Percentiles rank a stretch among this genome's conserved stretches.
Conservation (phyloP, 2,329 filamentous ascomycete species). For the Fusarium sp. region DNA sequence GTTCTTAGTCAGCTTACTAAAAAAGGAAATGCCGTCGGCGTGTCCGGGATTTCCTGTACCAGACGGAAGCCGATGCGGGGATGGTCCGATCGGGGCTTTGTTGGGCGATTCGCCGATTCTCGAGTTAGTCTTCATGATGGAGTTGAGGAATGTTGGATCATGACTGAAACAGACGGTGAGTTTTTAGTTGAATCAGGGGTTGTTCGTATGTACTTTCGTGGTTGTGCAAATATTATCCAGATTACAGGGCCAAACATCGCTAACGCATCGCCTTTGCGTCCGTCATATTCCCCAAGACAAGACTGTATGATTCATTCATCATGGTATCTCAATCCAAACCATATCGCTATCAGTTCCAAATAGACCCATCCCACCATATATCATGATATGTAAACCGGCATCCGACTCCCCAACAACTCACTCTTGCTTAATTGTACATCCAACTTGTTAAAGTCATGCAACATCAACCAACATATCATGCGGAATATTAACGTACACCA, state of each 20-base stretch:
- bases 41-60: slow-evolving; percentile 17
- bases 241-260: background rate
- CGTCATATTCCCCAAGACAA: background rate
- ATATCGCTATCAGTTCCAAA: slow-evolving; percentile 7
- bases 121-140: slow-evolving; percentile 1
- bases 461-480: slow-evolving; percentile 70
- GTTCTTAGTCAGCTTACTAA: slow-evolving; percentile 7
- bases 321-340: slow-evolving; percentile 26
- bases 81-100: slow-evolving; percentile 12
- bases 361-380: background rate
- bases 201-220: background rate
- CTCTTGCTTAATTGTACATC: slow-evolving; percentile 67
- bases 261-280: background rate
- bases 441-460: slow-evolving; percentile 69
- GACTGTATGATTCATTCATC: slow-evolving; percentile 21
- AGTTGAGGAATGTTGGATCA: slow-evolving; percentile 32
- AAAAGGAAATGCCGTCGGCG: slow-evolving; percentile 25
- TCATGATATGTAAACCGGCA: slow-evolving; percentile 67
- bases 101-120: slow-evolving; percentile 1
- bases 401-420: slow-evolving; percentile 66
- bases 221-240: background rate
- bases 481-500: slow-evolving; percentile 69
- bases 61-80: slow-evolving; percentile 18
- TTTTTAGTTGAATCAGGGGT: slow-evolving; percentile 4
- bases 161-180: slow-evolving; percentile 10